Evolutionary conservation across 352 stramenopile species (phyloP).

Genomic region (Phytophthora pisi): DNA sequence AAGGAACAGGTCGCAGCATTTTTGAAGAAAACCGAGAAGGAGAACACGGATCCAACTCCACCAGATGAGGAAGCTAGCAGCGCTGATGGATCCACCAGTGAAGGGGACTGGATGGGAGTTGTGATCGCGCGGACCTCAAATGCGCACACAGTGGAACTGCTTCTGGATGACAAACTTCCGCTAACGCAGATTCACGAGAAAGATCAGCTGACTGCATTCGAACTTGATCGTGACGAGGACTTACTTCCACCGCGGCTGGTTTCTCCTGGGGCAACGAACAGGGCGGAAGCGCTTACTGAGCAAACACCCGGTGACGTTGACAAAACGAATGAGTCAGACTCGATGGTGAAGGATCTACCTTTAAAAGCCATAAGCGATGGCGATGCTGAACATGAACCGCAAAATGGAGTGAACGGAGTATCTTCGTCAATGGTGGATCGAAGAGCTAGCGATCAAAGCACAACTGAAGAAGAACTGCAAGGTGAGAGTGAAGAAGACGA

Average conservation of each 20-base stretch:
- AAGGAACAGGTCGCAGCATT: constrained; percentile 62
- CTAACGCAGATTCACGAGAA: constrained; percentile 81
- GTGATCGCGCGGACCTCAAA: constrained; percentile 65
- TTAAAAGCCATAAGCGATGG: neutral
- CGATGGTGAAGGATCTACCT: neutral
- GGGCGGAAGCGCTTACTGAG: neutral
- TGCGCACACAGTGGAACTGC: constrained; percentile 65
- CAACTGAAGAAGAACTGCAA: neutral
- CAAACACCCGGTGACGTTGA: neutral
- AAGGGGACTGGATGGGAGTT: constrained; percentile 38
- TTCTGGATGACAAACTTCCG: constrained; percentile 67
- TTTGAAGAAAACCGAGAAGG: constrained; percentile 36
- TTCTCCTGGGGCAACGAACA: neutral
- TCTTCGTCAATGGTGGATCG: neutral
- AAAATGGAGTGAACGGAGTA: constrained; percentile 5
- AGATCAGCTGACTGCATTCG: constrained; percentile 74
- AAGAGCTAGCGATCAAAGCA: neutral
- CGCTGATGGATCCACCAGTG: neutral
- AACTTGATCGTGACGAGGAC: constrained; percentile 53
- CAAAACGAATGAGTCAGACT: neutral
- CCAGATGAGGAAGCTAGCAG: constrained; percentile 5
- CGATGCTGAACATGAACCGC: neutral
- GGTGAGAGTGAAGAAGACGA: constrained; percentile 32
- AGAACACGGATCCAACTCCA: neutral
- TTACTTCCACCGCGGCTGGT: constrained; percentile 21